phyloP scores from a whole-genome alignment of 108 stramenopile genomes.

The Pelagomonas calceolata region DNA sequence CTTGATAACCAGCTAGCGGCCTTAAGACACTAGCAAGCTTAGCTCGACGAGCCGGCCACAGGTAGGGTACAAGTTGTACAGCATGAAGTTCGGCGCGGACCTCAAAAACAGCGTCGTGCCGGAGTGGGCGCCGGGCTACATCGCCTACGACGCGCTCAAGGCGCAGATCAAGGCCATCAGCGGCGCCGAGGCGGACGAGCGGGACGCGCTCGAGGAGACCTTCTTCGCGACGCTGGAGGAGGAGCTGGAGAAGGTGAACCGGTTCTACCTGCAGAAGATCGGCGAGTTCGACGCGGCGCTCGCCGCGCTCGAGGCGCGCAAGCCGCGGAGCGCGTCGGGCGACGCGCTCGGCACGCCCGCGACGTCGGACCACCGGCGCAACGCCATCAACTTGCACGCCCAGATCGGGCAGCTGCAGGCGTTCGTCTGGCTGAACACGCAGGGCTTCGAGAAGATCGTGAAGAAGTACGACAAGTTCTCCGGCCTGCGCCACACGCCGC shows the following conservation, averaged over 20 bases:
- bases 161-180: neutral
- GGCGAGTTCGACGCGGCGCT: neutral
- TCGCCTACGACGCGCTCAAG: neutral
- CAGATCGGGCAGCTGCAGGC: neutral
- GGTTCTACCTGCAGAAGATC: neutral
- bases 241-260: neutral
- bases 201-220: neutral
- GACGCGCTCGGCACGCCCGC: neutral
- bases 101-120: neutral
- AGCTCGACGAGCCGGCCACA: no score
- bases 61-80: no score
- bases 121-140: neutral
- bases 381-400: neutral
- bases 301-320: neutral
- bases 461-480: neutral
- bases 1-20: no score
- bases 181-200: neutral
- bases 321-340: neutral
- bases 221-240: neutral
- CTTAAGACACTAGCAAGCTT: no score
- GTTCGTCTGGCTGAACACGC: neutral
- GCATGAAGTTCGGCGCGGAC: neutral
- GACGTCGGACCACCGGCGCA: neutral
- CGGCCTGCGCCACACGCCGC: neutral
- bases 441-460: conserved; percentile 1